These are phyloP conservation scores for Cryoendolithus antarcticus DNA, from an alignment of 2,329 filamentous ascomycete genomes.

Conservation along the genomic window DNA sequence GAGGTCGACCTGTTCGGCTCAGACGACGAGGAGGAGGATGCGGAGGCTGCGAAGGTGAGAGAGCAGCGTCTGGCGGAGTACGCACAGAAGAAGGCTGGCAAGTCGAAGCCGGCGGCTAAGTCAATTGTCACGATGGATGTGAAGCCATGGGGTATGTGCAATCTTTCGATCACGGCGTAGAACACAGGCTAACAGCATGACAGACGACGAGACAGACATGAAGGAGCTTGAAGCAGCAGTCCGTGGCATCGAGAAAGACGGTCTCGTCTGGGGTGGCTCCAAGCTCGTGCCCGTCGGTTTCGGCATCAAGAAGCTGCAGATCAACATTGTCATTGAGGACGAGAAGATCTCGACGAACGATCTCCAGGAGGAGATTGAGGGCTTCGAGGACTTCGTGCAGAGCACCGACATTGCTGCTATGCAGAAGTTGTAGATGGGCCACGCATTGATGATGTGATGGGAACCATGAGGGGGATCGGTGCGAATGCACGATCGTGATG, in stretches of 20 bases:
- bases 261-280: slow-evolving; percentile 89
- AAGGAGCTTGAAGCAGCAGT: slow-evolving; percentile 67
- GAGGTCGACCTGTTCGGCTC: slow-evolving; percentile 89
- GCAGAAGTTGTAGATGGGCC: slow-evolving; percentile 67
- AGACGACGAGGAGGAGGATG: slow-evolving; percentile 89
- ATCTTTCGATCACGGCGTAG: background rate
- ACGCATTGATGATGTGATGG: background rate
- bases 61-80: slow-evolving; percentile 88
- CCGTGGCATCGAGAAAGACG: slow-evolving; percentile 75
- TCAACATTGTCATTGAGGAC: slow-evolving; percentile 95
- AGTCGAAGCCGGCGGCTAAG: slow-evolving; percentile 87
- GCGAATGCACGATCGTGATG: no score
- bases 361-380: slow-evolving; percentile 74
- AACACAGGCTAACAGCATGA: slow-evolving; percentile 1
- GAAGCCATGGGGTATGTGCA: slow-evolving; percentile 87
- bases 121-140: slow-evolving; percentile 91
- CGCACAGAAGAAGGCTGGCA: slow-evolving; percentile 91
- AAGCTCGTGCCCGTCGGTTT: slow-evolving; percentile 84
- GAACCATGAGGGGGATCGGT: no score
- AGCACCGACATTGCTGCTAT: slow-evolving; percentile 82
- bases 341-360: slow-evolving; percentile 85
- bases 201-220: slow-evolving; percentile 89
- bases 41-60: slow-evolving; percentile 69
- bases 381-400: slow-evolving; percentile 90
- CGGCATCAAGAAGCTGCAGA: slow-evolving; percentile 99